phyloP scores from a whole-genome alignment of 495 filamentous ascomycete species.

The Talaromyces trachyspermus region DNA sequence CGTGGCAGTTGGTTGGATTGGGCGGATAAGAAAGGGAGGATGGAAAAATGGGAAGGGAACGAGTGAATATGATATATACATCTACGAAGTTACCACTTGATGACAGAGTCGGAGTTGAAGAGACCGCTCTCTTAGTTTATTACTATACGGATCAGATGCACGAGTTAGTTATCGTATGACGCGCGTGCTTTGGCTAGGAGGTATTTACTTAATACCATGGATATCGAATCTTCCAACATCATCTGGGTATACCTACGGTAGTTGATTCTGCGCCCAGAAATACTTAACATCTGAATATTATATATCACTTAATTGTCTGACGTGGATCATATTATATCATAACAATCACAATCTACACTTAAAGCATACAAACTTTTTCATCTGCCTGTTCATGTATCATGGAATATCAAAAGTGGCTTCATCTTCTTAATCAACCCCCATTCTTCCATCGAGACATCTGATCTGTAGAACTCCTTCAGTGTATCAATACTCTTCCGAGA shows the following conservation, averaged over 20 bases:
- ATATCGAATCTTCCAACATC: too few relatives aligned
- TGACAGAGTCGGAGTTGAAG: too few relatives aligned
- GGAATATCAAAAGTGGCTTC: conserved; percentile 86
- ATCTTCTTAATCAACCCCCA: conserved; percentile 89
- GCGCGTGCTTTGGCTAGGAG: too few relatives aligned
- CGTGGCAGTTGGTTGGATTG: conserved; percentile 88
- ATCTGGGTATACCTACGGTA: too few relatives aligned
- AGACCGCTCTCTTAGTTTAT: too few relatives aligned
- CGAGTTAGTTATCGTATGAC: too few relatives aligned
- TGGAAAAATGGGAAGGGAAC: conserved; percentile 43
- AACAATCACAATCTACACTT: conserved; percentile 1
- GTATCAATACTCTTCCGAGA: conserved; percentile 84
- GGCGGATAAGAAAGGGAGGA: conserved; percentile 57
- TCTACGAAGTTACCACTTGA: too few relatives aligned
- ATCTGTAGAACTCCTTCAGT: conserved; percentile 90
- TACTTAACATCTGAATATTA: too few relatives aligned
- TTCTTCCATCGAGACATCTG: conserved; percentile 88
- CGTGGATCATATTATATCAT: conserved; percentile 1
- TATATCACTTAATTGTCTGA: neutral
- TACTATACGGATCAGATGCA: too few relatives aligned
- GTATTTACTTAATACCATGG: too few relatives aligned
- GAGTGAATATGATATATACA: conserved; percentile 11
- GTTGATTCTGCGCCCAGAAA: too few relatives aligned
- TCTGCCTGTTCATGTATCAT: conserved; percentile 26
- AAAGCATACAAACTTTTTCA: conserved; percentile 1